Evolutionary conservation across 2,329 filamentous ascomycete genomes (phyloP).

Genomic region (Alternaria angustiovoidea): DNA sequence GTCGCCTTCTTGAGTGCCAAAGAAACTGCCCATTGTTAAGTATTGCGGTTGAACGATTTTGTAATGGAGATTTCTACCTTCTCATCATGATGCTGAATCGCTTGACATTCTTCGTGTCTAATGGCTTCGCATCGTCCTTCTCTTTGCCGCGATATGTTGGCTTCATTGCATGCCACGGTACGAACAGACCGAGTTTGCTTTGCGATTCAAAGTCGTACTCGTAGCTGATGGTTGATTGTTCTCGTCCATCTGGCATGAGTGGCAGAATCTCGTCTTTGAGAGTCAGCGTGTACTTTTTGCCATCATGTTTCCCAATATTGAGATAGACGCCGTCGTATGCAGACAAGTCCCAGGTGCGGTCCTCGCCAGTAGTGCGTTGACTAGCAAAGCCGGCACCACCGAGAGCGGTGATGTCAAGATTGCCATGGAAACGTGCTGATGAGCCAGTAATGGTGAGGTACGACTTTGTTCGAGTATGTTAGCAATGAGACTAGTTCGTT

Average conservation of each 20-base stretch:
- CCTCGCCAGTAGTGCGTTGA: constrained; percentile 70
- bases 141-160: constrained; percentile 77
- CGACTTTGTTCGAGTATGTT: constrained; percentile 49
- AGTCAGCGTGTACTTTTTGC: constrained; percentile 75
- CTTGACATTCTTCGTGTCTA: constrained; percentile 69
- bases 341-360: constrained; percentile 69
- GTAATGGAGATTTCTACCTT: constrained; percentile 63
- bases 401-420: constrained; percentile 75
- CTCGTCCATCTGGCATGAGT: constrained; percentile 68
- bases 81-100: constrained; percentile 81
- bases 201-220: constrained; percentile 60
- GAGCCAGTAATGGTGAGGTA: constrained; percentile 53
- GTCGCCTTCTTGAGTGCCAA: constrained; percentile 74
- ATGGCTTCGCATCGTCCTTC: constrained; percentile 64
- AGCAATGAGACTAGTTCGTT: not conserved
- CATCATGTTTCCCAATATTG: constrained; percentile 62
- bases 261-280: constrained; percentile 74
- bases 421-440: constrained; percentile 68
- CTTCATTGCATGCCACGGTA: constrained; percentile 72
- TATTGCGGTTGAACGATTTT: no score
- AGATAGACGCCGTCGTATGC: constrained; percentile 69
- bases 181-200: constrained; percentile 53
- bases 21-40: constrained; percentile 66
- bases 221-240: constrained; percentile 76
- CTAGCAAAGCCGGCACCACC: constrained; percentile 85